These are phyloP conservation scores for Gelatoporia subvermispora DNA, from an alignment of 768 basidiomycete species.

Conservation along the genomic window DNA sequence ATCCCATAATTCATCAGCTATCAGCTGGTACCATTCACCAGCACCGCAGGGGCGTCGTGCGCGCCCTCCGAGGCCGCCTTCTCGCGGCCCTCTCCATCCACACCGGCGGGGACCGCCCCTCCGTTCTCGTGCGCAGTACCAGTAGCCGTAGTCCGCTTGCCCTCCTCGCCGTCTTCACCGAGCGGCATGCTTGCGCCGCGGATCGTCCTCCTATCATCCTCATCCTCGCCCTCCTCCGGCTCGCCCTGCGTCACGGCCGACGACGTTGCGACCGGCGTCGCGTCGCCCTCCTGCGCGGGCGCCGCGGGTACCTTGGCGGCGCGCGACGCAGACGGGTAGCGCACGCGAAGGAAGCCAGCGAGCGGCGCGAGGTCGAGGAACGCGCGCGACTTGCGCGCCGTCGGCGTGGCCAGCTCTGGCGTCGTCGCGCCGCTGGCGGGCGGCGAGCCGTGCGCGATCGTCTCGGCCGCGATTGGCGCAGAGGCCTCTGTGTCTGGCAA, in stretches of 20 bases:
- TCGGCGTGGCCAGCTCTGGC: conserved; percentile 36
- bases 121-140: conserved; percentile 20
- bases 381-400: conserved; percentile 17
- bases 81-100: conserved; percentile 10
- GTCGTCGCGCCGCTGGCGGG: conserved; percentile 54
- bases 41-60: not conserved
- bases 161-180: conserved; percentile 16
- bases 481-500: not conserved
- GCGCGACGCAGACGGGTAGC: conserved; percentile 45
- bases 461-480: not conserved
- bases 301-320: conserved; percentile 14
- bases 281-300: conserved; percentile 15
- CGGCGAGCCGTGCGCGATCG: conserved; percentile 29
- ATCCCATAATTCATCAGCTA: not conserved
- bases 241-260: conserved; percentile 3
- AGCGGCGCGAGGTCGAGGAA: conserved; percentile 62
- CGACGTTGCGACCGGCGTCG: conserved; percentile 14
- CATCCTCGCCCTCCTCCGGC: conserved; percentile 15
- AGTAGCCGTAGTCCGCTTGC: conserved; percentile 15
- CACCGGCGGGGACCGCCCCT: conserved; percentile 2
- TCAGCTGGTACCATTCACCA: conserved; percentile 10
- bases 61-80: conserved; percentile 10
- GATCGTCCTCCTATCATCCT: conserved; percentile 24
- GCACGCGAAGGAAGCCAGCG: conserved; percentile 56
- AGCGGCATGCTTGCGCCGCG: conserved; percentile 11